Percentiles rank a stretch among this genome's conserved stretches.
These are phyloP conservation scores for Physcomitrellopsis africana DNA, from an alignment of 225 moss, liverwort and hornwort species.

Conservation along the genomic window DNA sequence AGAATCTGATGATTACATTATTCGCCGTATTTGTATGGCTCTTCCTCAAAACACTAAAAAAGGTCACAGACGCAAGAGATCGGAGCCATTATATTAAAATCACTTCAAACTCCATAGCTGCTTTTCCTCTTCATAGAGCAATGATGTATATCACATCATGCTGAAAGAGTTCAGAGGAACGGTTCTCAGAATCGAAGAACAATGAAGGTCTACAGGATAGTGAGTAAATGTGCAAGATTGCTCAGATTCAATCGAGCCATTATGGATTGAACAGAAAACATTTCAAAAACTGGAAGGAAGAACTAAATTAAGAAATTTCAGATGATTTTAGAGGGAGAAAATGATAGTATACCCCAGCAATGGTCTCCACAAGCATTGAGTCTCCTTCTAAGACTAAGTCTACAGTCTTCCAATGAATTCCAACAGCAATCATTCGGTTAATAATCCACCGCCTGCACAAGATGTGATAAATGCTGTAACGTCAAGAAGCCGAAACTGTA, in stretches of 20 bases:
- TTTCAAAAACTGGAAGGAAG: neutral
- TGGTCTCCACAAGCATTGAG: constrained; percentile 87
- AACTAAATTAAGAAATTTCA: constrained; percentile 1
- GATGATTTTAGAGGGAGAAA: constrained; percentile 6
- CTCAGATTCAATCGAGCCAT: constrained; percentile 18
- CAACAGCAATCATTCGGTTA: constrained; percentile 63
- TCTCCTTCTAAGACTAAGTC: constrained; percentile 69
- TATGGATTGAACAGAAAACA: neutral
- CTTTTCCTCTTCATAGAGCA: constrained; percentile 3
- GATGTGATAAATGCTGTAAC: constrained; percentile 19
- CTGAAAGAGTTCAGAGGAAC: constrained; percentile 21
- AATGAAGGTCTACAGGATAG: constrained; percentile 6
- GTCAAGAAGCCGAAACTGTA: constrained; percentile 35
- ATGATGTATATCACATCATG: constrained; percentile 7
- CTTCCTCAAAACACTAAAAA: constrained; percentile 12
- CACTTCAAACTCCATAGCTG: constrained; percentile 4
- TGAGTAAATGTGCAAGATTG: neutral
- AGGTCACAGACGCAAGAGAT: constrained; percentile 8
- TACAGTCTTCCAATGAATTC: constrained; percentile 49
- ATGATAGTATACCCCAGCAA: constrained; percentile 71
- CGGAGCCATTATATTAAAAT: constrained; percentile 11
- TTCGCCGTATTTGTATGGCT: neutral
- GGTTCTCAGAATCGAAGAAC: constrained; percentile 3
- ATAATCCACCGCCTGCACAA: constrained; percentile 86
- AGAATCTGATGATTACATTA: constrained; percentile 11